Evolutionary conservation across 2,329 filamentous ascomycete species (phyloP).

Genomic region (Beauveria sp.): DNA sequence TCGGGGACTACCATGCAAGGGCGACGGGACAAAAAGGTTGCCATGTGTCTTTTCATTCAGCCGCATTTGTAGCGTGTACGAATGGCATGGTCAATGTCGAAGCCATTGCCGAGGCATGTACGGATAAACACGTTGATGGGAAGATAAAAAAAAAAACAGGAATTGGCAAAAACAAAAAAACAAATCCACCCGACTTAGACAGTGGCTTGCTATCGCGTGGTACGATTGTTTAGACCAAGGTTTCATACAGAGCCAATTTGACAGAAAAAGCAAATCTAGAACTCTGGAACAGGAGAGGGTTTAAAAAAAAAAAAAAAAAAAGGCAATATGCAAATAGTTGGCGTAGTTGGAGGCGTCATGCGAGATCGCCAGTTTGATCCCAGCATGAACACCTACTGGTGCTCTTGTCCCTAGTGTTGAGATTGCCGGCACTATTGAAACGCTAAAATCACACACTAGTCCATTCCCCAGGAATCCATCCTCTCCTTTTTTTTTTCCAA

Average conservation of each 20-base stretch:
- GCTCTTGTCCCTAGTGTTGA: neutral
- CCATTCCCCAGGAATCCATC: neutral
- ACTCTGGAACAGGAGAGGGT: neutral
- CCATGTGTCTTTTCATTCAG: neutral
- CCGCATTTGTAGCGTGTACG: too few species aligned
- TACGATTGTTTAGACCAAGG: neutral
- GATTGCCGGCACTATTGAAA: slow-evolving; percentile 2
- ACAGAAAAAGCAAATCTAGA: neutral
- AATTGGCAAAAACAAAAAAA: neutral
- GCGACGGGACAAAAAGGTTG: neutral
- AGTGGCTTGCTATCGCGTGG: slow-evolving; percentile 1
- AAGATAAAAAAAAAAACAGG: neutral
- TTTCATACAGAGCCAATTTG: neutral
- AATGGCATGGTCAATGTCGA: too few species aligned
- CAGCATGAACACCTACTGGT: neutral
- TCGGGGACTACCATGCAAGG: neutral
- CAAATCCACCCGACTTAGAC: neutral
- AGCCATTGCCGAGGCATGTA: neutral
- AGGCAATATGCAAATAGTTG: neutral
- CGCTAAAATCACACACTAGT: neutral
- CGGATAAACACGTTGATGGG: too few species aligned
- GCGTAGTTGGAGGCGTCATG: slow-evolving; percentile 2
- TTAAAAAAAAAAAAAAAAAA: neutral
- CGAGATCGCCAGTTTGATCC: neutral
- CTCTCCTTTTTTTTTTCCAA: neutral